phyloP scores from a whole-genome alignment of 1,284 basidiomycete genomes.

The Cutaneotrichosporon sp. region DNA sequence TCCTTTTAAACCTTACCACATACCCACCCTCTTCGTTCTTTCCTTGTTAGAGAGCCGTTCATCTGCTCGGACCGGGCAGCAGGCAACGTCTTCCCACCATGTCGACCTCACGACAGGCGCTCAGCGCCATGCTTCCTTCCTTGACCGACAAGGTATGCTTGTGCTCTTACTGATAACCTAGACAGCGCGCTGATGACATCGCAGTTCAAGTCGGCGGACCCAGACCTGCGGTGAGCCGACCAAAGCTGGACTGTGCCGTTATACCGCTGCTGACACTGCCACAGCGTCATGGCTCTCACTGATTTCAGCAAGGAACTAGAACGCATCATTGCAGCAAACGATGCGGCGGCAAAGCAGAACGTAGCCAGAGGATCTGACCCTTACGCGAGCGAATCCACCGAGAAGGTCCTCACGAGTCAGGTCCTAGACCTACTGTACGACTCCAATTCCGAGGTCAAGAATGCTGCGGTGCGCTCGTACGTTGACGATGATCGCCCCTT shows the following conservation, averaged over 20 bases:
- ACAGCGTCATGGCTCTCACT: constrained; percentile 88
- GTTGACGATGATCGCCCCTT: not conserved
- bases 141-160: constrained; percentile 18
- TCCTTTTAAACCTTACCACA: not conserved
- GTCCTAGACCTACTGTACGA: constrained; percentile 83
- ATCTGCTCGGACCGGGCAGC: not conserved
- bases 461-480: constrained; percentile 90
- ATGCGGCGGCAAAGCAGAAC: not conserved
- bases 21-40: too few species aligned
- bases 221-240: constrained; percentile 34
- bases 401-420: constrained; percentile 71
- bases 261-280: constrained; percentile 1
- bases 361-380: not conserved
- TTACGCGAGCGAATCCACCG: constrained; percentile 68
- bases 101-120: constrained; percentile 9
- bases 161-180: not conserved
- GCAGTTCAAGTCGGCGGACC: constrained; percentile 41
- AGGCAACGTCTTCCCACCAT: constrained; percentile 2
- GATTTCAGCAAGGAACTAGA: constrained; percentile 83
- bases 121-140: constrained; percentile 15
- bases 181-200: not conserved
- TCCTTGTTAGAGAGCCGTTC: not conserved
- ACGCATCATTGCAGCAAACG: constrained; percentile 53
- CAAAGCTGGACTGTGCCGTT: not conserved
- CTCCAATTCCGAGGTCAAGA: constrained; percentile 96